Evolutionary conservation across 116 monocot species (phyloP).

Genomic region (Iris pallida): DNA sequence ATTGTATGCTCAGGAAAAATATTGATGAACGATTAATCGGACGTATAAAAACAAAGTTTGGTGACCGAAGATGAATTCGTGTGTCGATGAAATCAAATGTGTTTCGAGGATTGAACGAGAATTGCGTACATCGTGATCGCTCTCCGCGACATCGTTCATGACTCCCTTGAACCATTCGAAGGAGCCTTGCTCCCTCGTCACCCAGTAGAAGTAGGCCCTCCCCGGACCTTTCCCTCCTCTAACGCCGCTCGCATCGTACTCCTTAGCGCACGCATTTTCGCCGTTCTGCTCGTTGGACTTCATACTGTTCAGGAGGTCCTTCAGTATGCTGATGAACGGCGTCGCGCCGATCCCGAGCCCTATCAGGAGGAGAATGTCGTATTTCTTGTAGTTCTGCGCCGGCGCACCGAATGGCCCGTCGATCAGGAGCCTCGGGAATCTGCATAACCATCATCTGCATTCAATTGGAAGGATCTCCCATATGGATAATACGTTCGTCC

Average conservation of each 20-base stretch:
- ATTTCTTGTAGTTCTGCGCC: conserved; percentile 94
- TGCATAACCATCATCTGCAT: too few species aligned
- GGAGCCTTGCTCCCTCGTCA: conserved; percentile 90
- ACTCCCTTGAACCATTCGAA: conserved; percentile 98
- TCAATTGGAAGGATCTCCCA: too few species aligned
- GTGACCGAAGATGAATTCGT: too few species aligned
- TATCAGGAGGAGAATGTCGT: conserved; percentile 81
- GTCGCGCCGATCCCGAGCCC: conserved; percentile 96
- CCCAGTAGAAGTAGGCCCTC: conserved; percentile 97
- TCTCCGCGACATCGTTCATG: conserved; percentile 91
- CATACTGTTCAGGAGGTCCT: conserved; percentile 79
- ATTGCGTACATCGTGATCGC: conserved; percentile 64
- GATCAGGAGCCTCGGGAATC: conserved; percentile 74
- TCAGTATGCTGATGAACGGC: conserved; percentile 92
- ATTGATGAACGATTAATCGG: too few species aligned
- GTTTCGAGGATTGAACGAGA: too few species aligned
- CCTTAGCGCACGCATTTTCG: conserved; percentile 1
- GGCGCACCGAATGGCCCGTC: conserved; percentile 98
- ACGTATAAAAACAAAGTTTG: too few species aligned
- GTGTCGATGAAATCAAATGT: too few species aligned
- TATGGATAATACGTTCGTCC: neutral
- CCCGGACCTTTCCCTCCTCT: conserved; percentile 47
- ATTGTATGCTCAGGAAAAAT: too few species aligned
- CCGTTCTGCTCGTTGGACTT: conserved; percentile 42
- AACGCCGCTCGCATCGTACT: neutral